Conservation (phyloP, 768 basidiomycete species). For the Pleurotus djamor region DNA sequence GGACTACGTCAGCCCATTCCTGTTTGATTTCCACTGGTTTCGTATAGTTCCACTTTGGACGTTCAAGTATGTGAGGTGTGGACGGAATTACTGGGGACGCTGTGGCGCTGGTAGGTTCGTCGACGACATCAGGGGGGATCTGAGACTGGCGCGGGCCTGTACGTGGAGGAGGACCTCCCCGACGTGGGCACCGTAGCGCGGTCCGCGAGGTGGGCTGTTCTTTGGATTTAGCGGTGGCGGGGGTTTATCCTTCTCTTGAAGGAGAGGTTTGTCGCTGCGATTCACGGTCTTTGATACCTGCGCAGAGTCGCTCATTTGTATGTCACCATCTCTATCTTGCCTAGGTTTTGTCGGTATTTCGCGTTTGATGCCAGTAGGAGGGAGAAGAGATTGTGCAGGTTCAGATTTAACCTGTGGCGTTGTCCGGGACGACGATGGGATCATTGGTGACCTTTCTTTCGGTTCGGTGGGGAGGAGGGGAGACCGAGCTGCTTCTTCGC, state of each 20-base stretch:
- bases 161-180: background rate
- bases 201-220: slow-evolving; percentile 37
- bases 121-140: background rate
- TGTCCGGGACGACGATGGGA: too few relatives aligned
- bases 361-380: background rate
- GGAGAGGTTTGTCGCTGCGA: too few relatives aligned
- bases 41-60: slow-evolving; percentile 23
- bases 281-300: background rate
- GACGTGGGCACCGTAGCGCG: background rate
- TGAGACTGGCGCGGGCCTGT: background rate
- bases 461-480: too few relatives aligned
- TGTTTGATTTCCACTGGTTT: slow-evolving; percentile 13
- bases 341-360: background rate
- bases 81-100: slow-evolving; percentile 1
- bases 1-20: background rate
- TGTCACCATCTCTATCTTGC: background rate
- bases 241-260: too few relatives aligned
- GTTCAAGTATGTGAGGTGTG: slow-evolving; percentile 4
- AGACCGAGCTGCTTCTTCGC: too few relatives aligned
- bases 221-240: slow-evolving; percentile 2
- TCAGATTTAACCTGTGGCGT: background rate
- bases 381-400: background rate
- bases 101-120: background rate
- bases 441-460: too few relatives aligned
- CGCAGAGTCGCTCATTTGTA: background rate